phyloP scores from a whole-genome alignment of 1,139 yeast genomes.

The Saccharomyces hybrid region DNA sequence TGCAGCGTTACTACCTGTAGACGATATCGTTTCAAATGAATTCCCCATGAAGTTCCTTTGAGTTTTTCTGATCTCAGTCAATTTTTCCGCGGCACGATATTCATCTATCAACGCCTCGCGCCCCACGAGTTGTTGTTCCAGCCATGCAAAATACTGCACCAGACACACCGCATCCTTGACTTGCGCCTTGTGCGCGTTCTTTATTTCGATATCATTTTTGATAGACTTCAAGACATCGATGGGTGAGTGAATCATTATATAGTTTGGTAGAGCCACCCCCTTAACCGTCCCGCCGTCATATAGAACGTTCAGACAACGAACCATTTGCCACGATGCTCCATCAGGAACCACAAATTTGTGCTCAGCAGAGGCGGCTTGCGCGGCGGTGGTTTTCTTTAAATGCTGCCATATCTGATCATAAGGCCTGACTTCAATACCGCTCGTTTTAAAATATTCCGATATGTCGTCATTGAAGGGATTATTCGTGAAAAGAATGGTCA shows the following conservation, averaged over 20 bases:
- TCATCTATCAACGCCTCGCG: constrained; percentile 65
- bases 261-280: constrained; percentile 38
- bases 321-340: constrained; percentile 75
- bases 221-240: constrained; percentile 69
- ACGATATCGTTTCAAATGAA: constrained; percentile 86
- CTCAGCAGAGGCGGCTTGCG: constrained; percentile 3
- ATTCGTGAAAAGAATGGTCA: constrained; percentile 56
- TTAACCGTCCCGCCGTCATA: background rate
- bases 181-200: constrained; percentile 74
- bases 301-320: constrained; percentile 32
- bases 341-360: constrained; percentile 51
- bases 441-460: constrained; percentile 26
- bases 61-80: constrained; percentile 53
- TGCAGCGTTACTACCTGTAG: constrained; percentile 91
- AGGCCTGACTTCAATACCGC: constrained; percentile 41
- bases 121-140: constrained; percentile 54
- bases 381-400: constrained; percentile 30
- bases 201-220: constrained; percentile 65
- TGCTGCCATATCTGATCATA: constrained; percentile 55
- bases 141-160: constrained; percentile 76
- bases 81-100: constrained; percentile 65
- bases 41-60: constrained; percentile 66
- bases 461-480: constrained; percentile 31
- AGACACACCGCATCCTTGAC: constrained; percentile 82
- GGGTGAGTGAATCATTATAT: constrained; percentile 46